These are phyloP conservation scores for Chaetomiaceae sp. DNA, from an alignment of 2,329 filamentous ascomycete genomes.

Conservation along the genomic window DNA sequence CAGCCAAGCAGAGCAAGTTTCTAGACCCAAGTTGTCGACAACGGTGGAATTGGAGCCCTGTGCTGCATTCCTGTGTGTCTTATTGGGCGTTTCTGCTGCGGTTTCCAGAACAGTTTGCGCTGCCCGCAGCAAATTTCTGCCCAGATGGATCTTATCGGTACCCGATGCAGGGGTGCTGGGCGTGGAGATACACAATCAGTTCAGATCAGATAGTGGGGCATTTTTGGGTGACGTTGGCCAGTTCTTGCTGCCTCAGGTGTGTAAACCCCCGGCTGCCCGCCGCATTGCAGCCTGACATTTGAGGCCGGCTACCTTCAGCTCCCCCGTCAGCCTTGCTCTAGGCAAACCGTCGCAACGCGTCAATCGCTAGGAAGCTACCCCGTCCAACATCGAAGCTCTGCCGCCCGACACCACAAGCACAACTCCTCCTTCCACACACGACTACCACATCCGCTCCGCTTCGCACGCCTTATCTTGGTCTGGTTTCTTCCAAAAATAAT, in stretches of 20 bases:
- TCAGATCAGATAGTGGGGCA: background rate
- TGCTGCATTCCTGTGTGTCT: slow-evolving; percentile 11
- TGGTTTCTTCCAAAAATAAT: background rate
- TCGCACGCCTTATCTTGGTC: background rate
- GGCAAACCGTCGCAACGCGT: slow-evolving; percentile 38
- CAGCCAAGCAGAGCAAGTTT: slow-evolving; percentile 15
- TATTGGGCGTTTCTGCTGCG: slow-evolving; percentile 25
- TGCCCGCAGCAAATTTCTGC: slow-evolving; percentile 29
- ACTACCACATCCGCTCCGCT: background rate
- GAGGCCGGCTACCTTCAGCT: slow-evolving; percentile 20
- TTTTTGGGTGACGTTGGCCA: background rate
- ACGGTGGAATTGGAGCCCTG: slow-evolving; percentile 16
- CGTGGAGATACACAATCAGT: slow-evolving; percentile 21
- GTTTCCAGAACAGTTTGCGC: slow-evolving; percentile 14
- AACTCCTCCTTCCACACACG: slow-evolving; percentile 2
- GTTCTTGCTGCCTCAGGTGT: no score
- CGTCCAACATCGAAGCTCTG: slow-evolving; percentile 29
- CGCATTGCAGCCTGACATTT: slow-evolving; percentile 14
- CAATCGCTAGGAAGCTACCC: slow-evolving; percentile 23
- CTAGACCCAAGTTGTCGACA: slow-evolving; percentile 20
- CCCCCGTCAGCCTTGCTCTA: slow-evolving; percentile 27
- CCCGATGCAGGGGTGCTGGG: slow-evolving; percentile 18
- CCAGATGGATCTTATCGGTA: slow-evolving; percentile 25
- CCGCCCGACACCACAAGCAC: slow-evolving; percentile 21
- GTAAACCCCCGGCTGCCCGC: background rate